Evolutionary conservation across 495 filamentous ascomycete species (phyloP), one percentile per base, ranked within the genome.

Genomic region (Aspergillus biplanus): DNA sequence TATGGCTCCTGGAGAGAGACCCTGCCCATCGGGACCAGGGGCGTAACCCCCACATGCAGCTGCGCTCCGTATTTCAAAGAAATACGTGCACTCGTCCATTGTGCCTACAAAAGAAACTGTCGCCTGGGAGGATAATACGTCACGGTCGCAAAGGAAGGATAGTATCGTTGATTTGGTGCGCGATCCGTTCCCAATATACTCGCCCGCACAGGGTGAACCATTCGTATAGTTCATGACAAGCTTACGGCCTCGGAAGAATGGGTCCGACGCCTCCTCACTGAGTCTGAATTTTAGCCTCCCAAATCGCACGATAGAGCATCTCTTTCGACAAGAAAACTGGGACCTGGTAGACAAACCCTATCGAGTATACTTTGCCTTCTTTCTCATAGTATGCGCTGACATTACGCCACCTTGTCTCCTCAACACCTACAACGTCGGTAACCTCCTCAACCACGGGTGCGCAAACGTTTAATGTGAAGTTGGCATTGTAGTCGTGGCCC

Each of bases 391-490:
- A 97, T n/a, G 95, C 95, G 75, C 91, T 94, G 67, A 98, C 84
- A 72, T 97, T 96, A 78, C 80, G 81, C 87, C 88, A 92, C 42
- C 79, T 68, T 54, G 77, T 69, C 62, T 85, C 78, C 0, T 89
- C 81, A 12, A 98, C 75, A 0, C 87, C 91, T 15, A 86, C 84
- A 7, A 93, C 88, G 65, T 93, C 82, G 27, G 87, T 82, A 18
- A 94, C 73, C 33, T 84, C 75, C 66, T 96, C 91, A 35, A 98
- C 84, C 27, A 97, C 92, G 1, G 93, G 85, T 49, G 85, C 89
- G 75, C 96, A 99, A 67, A 99, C 89, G 70, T 99, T 99, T 58
- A 99, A 71, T 1, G 93, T 97, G 72, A 99, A 98, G 76, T 98
- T 98, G 13, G 89, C 85, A 31, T 82, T 82, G 70, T 96, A 92